A percentile compares a stretch with the other conserved stretches of the same genome.
These are phyloP conservation scores for Penicillium hesseltinei DNA, from an alignment of 2,329 filamentous ascomycete genomes.

Conservation along the genomic window DNA sequence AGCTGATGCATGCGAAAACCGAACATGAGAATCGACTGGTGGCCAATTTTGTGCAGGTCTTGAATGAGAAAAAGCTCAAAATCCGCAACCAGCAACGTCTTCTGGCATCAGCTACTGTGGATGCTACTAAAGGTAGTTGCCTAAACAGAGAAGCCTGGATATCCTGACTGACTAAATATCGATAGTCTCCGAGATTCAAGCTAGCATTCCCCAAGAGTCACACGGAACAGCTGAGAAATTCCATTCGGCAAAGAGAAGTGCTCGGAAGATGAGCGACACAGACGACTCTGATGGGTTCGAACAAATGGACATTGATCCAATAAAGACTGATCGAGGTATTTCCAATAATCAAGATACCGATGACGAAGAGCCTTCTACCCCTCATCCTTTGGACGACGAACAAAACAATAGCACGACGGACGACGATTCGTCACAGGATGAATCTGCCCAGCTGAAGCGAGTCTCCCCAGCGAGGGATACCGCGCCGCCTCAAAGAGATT, in stretches of 20 bases:
- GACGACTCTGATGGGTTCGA: slow-evolving; percentile 39
- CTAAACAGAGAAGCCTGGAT: neutral
- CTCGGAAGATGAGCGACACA: slow-evolving; percentile 17
- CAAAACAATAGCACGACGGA: slow-evolving; percentile 32
- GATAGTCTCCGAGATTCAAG: slow-evolving; percentile 30
- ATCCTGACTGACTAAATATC: neutral
- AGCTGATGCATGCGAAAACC: slow-evolving; percentile 56
- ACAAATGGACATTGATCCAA: slow-evolving; percentile 36
- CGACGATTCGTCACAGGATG: slow-evolving; percentile 20
- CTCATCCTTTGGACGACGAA: slow-evolving; percentile 37
- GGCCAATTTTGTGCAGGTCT: slow-evolving; percentile 56
- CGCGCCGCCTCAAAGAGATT: slow-evolving; percentile 39
- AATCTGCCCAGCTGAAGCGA: neutral
- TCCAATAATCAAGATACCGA: slow-evolving; percentile 26
- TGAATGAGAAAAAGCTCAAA: slow-evolving; percentile 65
- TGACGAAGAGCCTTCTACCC: slow-evolving; percentile 28
- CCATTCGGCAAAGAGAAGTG: slow-evolving; percentile 30
- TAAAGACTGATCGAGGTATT: slow-evolving; percentile 7
- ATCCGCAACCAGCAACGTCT: slow-evolving; percentile 62
- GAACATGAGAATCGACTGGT: slow-evolving; percentile 58
- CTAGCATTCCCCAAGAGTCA: slow-evolving; percentile 12
- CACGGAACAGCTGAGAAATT: slow-evolving; percentile 16
- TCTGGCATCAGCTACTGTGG: slow-evolving; percentile 50
- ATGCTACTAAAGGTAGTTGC: slow-evolving; percentile 37
- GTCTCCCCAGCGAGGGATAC: neutral